Conservation (phyloP, 1,284 basidiomycete species). For the Athelia sp. region DNA sequence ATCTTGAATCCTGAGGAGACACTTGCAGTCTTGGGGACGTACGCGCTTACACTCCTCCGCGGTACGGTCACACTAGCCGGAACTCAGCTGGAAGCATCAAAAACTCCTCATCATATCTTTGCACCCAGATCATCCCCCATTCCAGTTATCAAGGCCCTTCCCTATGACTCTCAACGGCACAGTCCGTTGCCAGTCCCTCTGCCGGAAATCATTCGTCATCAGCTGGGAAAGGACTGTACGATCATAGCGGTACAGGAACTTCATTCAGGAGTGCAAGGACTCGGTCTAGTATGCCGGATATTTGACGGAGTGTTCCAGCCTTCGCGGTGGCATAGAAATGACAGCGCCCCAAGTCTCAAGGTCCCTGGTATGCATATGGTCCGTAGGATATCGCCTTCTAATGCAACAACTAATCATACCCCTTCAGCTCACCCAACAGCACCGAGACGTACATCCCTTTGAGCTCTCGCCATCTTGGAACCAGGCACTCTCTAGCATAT, state of each 20-base stretch:
- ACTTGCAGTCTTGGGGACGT: conserved; percentile 56
- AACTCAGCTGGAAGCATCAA: conserved; percentile 37
- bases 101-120: conserved; percentile 42
- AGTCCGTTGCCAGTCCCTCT: not conserved
- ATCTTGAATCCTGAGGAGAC: conserved; percentile 40
- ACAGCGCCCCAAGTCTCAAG: conserved; percentile 27
- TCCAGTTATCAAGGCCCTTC: conserved; percentile 42
- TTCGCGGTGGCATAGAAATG: conserved; percentile 28
- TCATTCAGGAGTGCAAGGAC: conserved; percentile 53
- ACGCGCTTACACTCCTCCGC: conserved; percentile 46
- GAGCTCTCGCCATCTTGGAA: conserved; percentile 57
- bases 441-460: conserved; percentile 27
- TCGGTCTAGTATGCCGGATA: conserved; percentile 55
- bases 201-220: conserved; percentile 5
- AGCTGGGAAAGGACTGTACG: conserved; percentile 21
- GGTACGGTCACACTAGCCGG: conserved; percentile 53
- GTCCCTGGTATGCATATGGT: conserved; percentile 55
- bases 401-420: not conserved
- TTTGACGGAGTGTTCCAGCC: conserved; percentile 57
- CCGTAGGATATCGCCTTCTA: conserved; percentile 18
- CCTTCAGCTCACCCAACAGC: not conserved
- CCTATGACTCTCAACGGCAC: conserved; percentile 17
- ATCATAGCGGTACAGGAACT: conserved; percentile 53
- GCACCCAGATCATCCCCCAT: conserved; percentile 66
- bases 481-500: conserved; percentile 31